These are phyloP conservation scores for Aspergillus nomiae DNA, from an alignment of 2,329 filamentous ascomycete genomes.

Conservation along the genomic window DNA sequence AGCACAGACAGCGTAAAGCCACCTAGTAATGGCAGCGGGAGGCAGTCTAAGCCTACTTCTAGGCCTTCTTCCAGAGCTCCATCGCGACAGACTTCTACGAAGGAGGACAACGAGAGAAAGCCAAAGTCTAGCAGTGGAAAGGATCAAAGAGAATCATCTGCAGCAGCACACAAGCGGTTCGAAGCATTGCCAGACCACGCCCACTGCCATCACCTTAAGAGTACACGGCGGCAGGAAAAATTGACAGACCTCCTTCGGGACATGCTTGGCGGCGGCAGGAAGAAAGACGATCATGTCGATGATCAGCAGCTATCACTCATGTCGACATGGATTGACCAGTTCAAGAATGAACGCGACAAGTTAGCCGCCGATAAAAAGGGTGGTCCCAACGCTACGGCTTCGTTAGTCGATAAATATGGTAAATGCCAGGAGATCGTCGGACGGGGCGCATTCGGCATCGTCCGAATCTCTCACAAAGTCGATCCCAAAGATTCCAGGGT, in stretches of 20 bases:
- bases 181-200: conserved; percentile 65
- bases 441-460: conserved; percentile 94
- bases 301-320: conserved; percentile 86
- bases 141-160: conserved; percentile 36
- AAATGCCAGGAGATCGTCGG: conserved; percentile 98
- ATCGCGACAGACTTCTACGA: conserved; percentile 38
- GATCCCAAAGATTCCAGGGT: conserved; percentile 72
- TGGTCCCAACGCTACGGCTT: conserved; percentile 71
- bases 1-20: conserved; percentile 39
- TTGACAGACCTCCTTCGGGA: conserved; percentile 87
- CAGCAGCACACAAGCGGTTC: conserved; percentile 51
- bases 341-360: conserved; percentile 82
- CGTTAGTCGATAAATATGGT: conserved; percentile 93
- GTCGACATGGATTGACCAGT: conserved; percentile 92
- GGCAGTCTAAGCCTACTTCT: conserved; percentile 28
- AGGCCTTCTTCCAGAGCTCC: conserved; percentile 35
- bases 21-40: conserved; percentile 33
- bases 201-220: conserved; percentile 87
- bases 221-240: conserved; percentile 90
- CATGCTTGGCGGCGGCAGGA: conserved; percentile 78
- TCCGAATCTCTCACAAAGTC: conserved; percentile 95
- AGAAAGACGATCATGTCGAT: conserved; percentile 62
- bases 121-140: conserved; percentile 29
- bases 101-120: conserved; percentile 32
- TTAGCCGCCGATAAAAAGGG: conserved; percentile 74